These are phyloP conservation scores for Cruciata laevipes DNA, from an alignment of 257 asterid species.

Conservation along the genomic window DNA sequence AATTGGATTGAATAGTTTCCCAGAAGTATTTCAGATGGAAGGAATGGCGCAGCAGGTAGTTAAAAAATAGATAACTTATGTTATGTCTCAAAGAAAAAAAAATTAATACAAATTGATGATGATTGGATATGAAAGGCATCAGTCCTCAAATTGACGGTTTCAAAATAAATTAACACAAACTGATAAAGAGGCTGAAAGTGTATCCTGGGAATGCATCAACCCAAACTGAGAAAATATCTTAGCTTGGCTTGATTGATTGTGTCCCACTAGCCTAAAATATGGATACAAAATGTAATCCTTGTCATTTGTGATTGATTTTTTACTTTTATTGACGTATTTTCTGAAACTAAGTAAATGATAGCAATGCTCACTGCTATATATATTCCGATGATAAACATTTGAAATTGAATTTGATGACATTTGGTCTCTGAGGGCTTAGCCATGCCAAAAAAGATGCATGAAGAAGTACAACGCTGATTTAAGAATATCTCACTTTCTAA, in stretches of 20 bases:
- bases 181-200: not conserved
- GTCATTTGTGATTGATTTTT: not conserved
- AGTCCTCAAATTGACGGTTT: too few relatives aligned
- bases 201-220: not conserved
- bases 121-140: not conserved
- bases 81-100: slow-evolving; percentile 2
- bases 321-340: not conserved
- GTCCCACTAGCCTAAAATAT: not conserved
- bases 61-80: slow-evolving; percentile 4
- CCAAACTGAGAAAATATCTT: too few relatives aligned
- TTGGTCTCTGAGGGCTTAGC: too few relatives aligned
- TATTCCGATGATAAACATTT: not conserved
- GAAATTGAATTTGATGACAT: not conserved
- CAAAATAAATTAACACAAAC: too few relatives aligned
- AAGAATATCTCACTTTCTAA: not conserved
- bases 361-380: not conserved
- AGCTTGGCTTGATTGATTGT: not conserved
- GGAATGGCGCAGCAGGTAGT: slow-evolving; percentile 76
- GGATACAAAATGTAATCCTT: not conserved
- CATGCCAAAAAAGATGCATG: not conserved
- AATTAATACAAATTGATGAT: not conserved
- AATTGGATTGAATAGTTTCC: slow-evolving; percentile 70
- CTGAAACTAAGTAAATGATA: not conserved
- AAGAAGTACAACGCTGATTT: not conserved
- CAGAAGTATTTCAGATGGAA: slow-evolving; percentile 62